phyloP scores from a whole-genome alignment of 1,139 yeast species.

The Saccharomyces hybrid region DNA sequence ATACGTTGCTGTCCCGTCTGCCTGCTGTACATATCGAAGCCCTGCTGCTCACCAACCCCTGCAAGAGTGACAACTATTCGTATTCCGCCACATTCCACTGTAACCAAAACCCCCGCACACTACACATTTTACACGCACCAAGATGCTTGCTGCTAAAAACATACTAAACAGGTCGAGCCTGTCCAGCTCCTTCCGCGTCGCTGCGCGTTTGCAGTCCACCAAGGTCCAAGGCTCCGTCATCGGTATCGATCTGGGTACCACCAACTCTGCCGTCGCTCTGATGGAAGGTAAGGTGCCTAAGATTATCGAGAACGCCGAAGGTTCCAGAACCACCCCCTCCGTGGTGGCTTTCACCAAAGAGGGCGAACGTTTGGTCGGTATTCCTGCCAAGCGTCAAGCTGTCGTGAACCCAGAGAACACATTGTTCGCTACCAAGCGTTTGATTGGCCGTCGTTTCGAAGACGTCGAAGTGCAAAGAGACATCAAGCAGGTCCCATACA shows the following conservation, averaged over 20 bases:
- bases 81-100: too few species aligned
- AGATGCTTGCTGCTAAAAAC: slow-evolving; percentile 28
- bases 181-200: slow-evolving; percentile 19
- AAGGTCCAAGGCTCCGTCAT: slow-evolving; percentile 63
- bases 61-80: background rate
- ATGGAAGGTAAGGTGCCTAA: slow-evolving; percentile 90
- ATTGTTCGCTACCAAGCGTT: slow-evolving; percentile 77
- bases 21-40: background rate
- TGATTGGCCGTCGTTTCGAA: slow-evolving; percentile 70
- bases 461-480: slow-evolving; percentile 78
- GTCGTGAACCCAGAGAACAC: slow-evolving; percentile 76
- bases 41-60: background rate
- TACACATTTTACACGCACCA: background rate
- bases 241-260: slow-evolving; percentile 75
- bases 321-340: slow-evolving; percentile 90
- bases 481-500: slow-evolving; percentile 73
- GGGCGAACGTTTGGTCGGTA: slow-evolving; percentile 87
- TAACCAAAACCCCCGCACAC: too few species aligned
- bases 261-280: slow-evolving; percentile 92
- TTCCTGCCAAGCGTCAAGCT: slow-evolving; percentile 92
- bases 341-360: slow-evolving; percentile 80
- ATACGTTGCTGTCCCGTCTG: background rate
- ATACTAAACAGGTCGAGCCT: slow-evolving; percentile 19
- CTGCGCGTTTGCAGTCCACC: slow-evolving; percentile 41
- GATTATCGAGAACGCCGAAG: slow-evolving; percentile 90